These are phyloP conservation scores for Pleurotus salmoneostramineus DNA, from an alignment of 768 basidiomycete species.

Conservation along the genomic window DNA sequence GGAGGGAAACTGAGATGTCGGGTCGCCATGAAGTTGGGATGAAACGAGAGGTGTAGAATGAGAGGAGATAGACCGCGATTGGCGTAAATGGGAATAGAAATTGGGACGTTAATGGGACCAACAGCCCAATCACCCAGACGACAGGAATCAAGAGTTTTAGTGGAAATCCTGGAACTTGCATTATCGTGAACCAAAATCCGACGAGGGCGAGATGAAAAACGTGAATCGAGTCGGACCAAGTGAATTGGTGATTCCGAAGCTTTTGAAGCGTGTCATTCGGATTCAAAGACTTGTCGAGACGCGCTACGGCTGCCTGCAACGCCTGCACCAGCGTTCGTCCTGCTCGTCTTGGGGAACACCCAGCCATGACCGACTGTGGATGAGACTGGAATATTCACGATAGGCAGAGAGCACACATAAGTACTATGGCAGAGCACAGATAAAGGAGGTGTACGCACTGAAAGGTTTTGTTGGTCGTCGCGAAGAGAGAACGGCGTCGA, in stretches of 20 bases:
- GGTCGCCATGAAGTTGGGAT: slow-evolving; percentile 78
- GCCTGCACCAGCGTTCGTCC: slow-evolving; percentile 28
- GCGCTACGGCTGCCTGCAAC: slow-evolving; percentile 55
- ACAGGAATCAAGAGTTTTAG: slow-evolving; percentile 75
- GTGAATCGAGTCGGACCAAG: slow-evolving; percentile 55
- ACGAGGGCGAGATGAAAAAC: slow-evolving; percentile 61
- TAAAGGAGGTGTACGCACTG: too few species aligned
- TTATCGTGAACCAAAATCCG: slow-evolving; percentile 67
- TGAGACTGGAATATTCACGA: neutral
- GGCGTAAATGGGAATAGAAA: slow-evolving; percentile 90
- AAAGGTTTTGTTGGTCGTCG: too few species aligned
- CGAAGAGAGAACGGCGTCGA: too few species aligned
- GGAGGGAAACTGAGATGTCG: slow-evolving; percentile 82
- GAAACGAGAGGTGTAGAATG: slow-evolving; percentile 84
- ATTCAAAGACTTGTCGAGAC: slow-evolving; percentile 76
- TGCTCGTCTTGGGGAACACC: neutral
- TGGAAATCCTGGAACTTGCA: slow-evolving; percentile 67
- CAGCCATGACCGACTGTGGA: neutral
- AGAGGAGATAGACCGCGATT: slow-evolving; percentile 80
- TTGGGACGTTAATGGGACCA: slow-evolving; percentile 85
- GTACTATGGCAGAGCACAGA: too few species aligned
- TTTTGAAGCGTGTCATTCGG: slow-evolving; percentile 61
- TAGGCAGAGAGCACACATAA: neutral
- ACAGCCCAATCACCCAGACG: slow-evolving; percentile 62
- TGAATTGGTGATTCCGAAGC: slow-evolving; percentile 54